Conservation (phyloP, 805 yeast species). For the Kodamaea kaohsiungensis region DNA sequence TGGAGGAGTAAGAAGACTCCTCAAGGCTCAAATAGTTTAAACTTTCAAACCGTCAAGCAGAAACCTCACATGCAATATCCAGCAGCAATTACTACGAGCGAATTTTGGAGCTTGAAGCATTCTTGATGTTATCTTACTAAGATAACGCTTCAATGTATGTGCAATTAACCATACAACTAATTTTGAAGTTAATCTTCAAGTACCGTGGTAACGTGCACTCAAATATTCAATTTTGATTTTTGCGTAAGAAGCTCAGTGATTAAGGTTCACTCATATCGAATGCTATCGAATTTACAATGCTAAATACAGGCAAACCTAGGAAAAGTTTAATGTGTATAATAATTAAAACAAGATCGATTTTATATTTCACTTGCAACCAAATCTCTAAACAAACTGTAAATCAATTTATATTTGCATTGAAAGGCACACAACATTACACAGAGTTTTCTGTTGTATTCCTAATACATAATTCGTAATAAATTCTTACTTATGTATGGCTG, state of each 20-base stretch:
- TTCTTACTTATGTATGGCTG: background rate
- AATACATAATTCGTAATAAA: background rate
- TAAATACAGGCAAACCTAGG: background rate
- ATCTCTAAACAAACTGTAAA: too few species aligned
- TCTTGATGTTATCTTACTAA: too few species aligned
- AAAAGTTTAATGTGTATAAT: background rate
- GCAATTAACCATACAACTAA: background rate
- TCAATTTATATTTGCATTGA: too few species aligned
- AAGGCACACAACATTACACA: too few species aligned
- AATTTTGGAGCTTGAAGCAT: too few species aligned
- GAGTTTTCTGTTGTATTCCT: too few species aligned
- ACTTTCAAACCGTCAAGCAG: background rate
- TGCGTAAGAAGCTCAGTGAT: background rate
- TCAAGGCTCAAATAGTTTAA: background rate
- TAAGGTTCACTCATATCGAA: background rate
- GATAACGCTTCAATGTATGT: too few species aligned
- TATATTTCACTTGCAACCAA: background rate
- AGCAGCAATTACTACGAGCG: too few species aligned
- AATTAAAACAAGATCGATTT: background rate
- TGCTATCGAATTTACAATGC: background rate
- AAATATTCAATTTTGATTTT: background rate
- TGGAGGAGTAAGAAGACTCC: slow-evolving; percentile 1
- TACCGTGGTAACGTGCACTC: background rate
- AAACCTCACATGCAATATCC: background rate
- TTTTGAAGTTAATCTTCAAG: background rate